Evolutionary conservation across 805 yeast genomes (phyloP), one percentile per base, ranked within the genome.

Genomic region (Teunomyces aglyptinius): DNA sequence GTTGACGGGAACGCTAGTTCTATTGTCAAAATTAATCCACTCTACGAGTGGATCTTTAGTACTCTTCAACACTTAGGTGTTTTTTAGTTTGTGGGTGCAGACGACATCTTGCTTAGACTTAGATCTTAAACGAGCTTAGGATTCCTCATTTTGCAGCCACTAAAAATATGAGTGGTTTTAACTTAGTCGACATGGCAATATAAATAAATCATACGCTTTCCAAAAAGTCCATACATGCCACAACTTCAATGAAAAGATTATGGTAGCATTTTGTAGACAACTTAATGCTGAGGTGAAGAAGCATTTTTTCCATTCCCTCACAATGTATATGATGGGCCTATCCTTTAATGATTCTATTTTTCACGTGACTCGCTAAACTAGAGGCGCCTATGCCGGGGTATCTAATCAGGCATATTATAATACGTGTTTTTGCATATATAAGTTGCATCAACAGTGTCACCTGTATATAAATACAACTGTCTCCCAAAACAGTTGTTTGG

Each of bases 61-160:
- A 55, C 55, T 16, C 58, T 55, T 31, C 68, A 63, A 42, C 55
- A 57, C 19, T 51, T 40, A 26, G 67, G 67, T 12, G 48, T 63
- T 20, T 62, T 60, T 49, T 62, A 49, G 28, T n/a, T 13, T 31
- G 15, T 13, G 16, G 13, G 16, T 8, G 33, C 16, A 31, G 8
- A 31, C 33, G 18, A 31, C 1, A 6, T 24, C 26, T 24, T 24
- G 26, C 26, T 2, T 24, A 7, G 26, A 24, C 3, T 24, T 7
- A 10, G 3, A 24, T 24, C 26, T 24, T 8, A 8, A 24, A 24
- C 26, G 8, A 24, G 11, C 3, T 24, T 24, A 7, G 11, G 26
- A 7, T 31, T 8, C 16, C 16, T 13, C 16, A 10, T 31, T 31
- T 31, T 31, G 33, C 33, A 31, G 33, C 33, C 33, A 31, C 10